Conservation (phyloP, 2,329 filamentous ascomycete genomes). For the Trichoderma polysporum region DNA sequence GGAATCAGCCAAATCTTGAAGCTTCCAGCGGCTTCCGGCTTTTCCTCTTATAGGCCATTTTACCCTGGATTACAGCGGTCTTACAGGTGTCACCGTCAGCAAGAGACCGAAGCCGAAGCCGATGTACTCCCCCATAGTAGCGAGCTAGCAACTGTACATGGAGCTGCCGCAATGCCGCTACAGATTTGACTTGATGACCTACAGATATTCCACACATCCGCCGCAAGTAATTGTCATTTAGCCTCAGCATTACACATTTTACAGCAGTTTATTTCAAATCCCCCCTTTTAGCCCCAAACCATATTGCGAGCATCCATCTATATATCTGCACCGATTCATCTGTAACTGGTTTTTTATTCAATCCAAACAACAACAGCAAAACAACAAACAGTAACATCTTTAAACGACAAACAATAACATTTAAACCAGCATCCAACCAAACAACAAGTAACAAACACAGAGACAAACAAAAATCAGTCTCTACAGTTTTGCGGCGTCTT, state of each 20-base stretch:
- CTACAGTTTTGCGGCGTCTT: slow-evolving; percentile 10
- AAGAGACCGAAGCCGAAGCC: no score
- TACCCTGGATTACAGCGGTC: not conserved
- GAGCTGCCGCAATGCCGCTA: not conserved
- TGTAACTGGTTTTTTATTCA: not conserved
- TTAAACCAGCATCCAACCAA: not conserved
- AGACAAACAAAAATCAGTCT: no score
- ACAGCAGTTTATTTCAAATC: not conserved
- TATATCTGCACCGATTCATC: not conserved
- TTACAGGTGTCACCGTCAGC: no score
- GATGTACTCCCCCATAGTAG: not conserved
- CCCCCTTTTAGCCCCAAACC: not conserved
- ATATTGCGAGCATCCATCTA: not conserved
- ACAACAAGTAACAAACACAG: not conserved
- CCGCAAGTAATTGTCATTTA: not conserved
- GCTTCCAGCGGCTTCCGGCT: slow-evolving; percentile 6
- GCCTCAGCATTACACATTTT: not conserved
- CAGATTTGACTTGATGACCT: no score
- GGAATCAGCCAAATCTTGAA: not conserved
- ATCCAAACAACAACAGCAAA: not conserved
- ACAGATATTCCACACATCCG: not conserved
- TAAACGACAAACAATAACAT: not conserved
- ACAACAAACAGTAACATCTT: not conserved
- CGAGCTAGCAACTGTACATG: not conserved
- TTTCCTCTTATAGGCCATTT: not conserved